Conservation (phyloP, 495 filamentous ascomycete genomes). For the Xylaria acuta region DNA sequence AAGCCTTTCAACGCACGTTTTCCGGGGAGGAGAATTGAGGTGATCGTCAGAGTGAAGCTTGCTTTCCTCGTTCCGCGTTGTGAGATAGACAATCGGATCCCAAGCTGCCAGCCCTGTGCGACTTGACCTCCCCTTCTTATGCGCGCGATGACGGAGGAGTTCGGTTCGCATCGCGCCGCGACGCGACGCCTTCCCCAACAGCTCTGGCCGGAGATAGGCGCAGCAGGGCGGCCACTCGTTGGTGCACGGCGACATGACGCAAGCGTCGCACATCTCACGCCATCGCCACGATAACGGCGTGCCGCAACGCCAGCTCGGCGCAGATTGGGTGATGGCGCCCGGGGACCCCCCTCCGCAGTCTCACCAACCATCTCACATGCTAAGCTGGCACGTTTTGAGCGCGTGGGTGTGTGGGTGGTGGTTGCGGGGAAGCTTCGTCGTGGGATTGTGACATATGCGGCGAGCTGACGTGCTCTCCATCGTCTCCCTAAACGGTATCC, state of each 20-base stretch:
- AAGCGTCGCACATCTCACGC: constrained; percentile 21
- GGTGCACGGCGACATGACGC: constrained; percentile 9
- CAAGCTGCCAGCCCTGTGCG: neutral
- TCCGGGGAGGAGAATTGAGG: neutral
- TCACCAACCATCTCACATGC: neutral
- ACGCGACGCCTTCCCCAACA: constrained; percentile 4
- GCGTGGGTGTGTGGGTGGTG: constrained; percentile 18
- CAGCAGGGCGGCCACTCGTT: neutral
- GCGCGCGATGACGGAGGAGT: neutral
- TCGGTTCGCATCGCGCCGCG: neutral
- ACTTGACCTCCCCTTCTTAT: constrained; percentile 17
- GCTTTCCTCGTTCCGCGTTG: neutral
- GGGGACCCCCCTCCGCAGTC: neutral
- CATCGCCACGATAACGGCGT: constrained; percentile 22
- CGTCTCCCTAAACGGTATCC: neutral
- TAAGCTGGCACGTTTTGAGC: neutral
- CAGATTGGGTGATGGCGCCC: neutral
- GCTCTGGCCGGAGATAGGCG: constrained; percentile 15
- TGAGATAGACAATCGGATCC: neutral
- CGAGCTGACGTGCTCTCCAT: constrained; percentile 20
- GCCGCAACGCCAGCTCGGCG: constrained; percentile 1
- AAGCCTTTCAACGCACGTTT: neutral
- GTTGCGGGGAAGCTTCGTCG: constrained; percentile 19
- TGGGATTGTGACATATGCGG: constrained; percentile 20
- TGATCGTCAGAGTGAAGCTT: neutral